Conservation (phyloP, 2,329 filamentous ascomycete genomes). For the Phialemonium atrogriseum region DNA sequence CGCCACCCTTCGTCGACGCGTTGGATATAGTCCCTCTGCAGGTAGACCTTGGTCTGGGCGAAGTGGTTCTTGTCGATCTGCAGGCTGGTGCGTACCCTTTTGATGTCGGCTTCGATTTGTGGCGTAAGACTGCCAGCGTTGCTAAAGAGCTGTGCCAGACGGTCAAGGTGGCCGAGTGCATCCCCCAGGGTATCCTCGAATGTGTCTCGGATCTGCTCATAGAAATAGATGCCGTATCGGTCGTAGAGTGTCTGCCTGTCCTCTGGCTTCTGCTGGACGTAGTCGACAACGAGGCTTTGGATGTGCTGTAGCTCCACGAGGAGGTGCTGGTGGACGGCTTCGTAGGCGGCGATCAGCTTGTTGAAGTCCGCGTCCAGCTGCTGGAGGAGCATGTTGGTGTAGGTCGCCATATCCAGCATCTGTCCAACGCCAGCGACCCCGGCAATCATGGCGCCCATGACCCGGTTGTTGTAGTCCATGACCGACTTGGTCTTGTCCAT, state of each 20-base stretch:
- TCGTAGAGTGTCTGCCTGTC: background rate
- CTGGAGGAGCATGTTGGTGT: background rate
- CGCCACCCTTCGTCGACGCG: background rate
- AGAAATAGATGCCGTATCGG: background rate
- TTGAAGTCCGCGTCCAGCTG: background rate
- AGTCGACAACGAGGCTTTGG: slow-evolving; percentile 1
- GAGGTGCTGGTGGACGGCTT: background rate
- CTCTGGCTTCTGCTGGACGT: background rate
- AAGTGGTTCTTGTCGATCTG: background rate
- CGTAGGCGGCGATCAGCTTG: background rate
- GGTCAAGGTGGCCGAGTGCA: background rate
- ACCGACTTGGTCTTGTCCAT: too few species aligned
- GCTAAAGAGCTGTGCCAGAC: background rate
- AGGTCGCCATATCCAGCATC: background rate
- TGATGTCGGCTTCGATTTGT: background rate
- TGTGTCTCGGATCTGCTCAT: background rate
- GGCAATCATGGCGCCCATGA: too few species aligned
- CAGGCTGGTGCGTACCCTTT: background rate
- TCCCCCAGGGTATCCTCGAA: background rate
- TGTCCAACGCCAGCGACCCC: too few species aligned
- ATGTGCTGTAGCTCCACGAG: background rate
- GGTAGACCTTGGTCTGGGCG: background rate
- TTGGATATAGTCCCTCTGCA: background rate
- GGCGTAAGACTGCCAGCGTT: background rate
- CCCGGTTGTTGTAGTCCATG: too few species aligned